phyloP scores from a whole-genome alignment of 148 eudicot species.

The Silene uniflora region DNA sequence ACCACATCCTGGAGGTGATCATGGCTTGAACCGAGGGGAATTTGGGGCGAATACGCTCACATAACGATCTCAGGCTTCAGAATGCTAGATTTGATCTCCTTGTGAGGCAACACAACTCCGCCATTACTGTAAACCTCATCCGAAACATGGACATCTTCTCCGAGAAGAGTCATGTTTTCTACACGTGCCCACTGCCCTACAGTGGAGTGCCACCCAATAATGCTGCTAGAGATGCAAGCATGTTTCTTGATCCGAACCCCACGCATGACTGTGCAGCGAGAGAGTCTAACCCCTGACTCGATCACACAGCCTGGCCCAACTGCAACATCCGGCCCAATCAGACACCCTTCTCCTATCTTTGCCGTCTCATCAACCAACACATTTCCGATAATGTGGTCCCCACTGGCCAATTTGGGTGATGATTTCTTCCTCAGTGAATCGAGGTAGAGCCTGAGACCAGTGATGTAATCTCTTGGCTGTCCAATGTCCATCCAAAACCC shows the following conservation, averaged over 20 bases:
- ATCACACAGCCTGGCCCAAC: slow-evolving; percentile 91
- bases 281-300: slow-evolving; percentile 82
- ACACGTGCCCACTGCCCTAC: slow-evolving; percentile 90
- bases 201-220: slow-evolving; percentile 93
- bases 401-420: slow-evolving; percentile 52
- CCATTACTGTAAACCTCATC: slow-evolving; percentile 88
- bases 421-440: slow-evolving; percentile 69
- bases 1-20: neutral
- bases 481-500: slow-evolving; percentile 99
- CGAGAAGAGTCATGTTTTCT: slow-evolving; percentile 86
- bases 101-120: slow-evolving; percentile 86
- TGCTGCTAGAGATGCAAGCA: slow-evolving; percentile 74
- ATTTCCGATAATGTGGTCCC: slow-evolving; percentile 65
- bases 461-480: slow-evolving; percentile 85
- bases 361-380: slow-evolving; percentile 82
- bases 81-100: slow-evolving; percentile 84
- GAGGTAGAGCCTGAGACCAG: slow-evolving; percentile 82
- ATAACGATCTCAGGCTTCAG: slow-evolving; percentile 93
- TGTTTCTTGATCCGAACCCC: slow-evolving; percentile 83
- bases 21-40: no score
- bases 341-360: slow-evolving; percentile 81
- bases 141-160: slow-evolving; percentile 85
- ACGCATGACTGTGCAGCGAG: slow-evolving; percentile 85
- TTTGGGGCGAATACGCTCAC: slow-evolving; percentile 33
- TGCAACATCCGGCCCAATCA: slow-evolving; percentile 94